phyloP scores from a whole-genome alignment of 495 filamentous ascomycete species.

The Amphirosellinia nigrospora region DNA sequence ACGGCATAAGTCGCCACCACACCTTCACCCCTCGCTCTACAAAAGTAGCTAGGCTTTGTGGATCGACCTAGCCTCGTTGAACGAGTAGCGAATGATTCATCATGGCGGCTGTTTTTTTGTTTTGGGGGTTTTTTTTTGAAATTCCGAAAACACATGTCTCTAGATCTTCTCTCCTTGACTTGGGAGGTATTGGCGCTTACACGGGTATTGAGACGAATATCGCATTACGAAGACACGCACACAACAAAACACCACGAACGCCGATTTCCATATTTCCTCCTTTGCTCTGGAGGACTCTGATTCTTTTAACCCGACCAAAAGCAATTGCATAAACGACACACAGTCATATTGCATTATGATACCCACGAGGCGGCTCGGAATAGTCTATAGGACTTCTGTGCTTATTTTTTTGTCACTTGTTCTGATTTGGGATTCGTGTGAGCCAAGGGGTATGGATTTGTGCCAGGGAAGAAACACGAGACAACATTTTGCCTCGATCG shows the following conservation, averaged over 20 bases:
- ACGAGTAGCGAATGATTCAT: not conserved
- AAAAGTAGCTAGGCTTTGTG: not conserved
- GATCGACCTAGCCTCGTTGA: not conserved
- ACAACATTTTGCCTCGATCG: not conserved
- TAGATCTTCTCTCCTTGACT: not conserved
- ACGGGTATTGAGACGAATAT: not conserved
- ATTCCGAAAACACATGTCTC: not conserved
- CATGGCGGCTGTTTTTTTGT: not conserved
- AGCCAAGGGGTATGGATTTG: not conserved
- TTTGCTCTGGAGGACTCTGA: not conserved
- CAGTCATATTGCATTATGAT: not conserved
- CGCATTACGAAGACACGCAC: slow-evolving; percentile 2
- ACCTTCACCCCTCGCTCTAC: not conserved
- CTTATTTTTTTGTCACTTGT: not conserved
- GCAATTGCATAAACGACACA: slow-evolving; percentile 2
- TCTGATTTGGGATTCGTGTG: not conserved
- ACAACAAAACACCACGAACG: not conserved
- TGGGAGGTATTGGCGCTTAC: not conserved
- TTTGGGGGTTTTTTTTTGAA: too few species aligned
- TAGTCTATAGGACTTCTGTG: not conserved
- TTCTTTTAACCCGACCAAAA: not conserved
- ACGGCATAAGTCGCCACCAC: not conserved
- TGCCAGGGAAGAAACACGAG: not conserved
- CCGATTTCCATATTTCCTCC: not conserved
- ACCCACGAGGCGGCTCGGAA: slow-evolving; percentile 15